Conservation (phyloP, 495 filamentous ascomycete genomes). For the Aspergillus bridgeri region DNA sequence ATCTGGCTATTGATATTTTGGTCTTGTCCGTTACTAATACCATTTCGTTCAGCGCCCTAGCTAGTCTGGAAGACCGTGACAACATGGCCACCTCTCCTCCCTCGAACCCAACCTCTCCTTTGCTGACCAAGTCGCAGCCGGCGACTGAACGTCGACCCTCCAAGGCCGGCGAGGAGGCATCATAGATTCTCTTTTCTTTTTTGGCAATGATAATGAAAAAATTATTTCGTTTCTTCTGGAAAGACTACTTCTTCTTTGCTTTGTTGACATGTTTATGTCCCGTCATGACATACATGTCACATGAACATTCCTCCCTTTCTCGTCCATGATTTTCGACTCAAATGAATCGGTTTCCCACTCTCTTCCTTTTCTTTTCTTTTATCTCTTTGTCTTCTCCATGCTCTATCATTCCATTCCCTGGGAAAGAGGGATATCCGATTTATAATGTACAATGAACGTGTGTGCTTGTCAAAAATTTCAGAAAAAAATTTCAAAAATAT, state of each 20-base stretch:
- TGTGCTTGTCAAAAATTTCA: constrained; percentile 11
- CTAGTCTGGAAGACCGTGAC: constrained; percentile 52
- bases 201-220: constrained; percentile 46
- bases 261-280: constrained; percentile 21
- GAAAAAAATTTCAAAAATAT: constrained; percentile 11
- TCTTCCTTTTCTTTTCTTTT: background rate
- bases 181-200: constrained; percentile 29
- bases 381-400: background rate
- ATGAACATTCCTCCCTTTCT: constrained; percentile 24
- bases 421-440: constrained; percentile 18
- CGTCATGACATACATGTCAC: constrained; percentile 23
- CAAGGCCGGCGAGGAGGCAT: constrained; percentile 44
- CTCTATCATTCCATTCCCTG: constrained; percentile 8
- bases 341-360: constrained; percentile 19
- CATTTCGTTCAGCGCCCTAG: constrained; percentile 49
- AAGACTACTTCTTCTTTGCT: constrained; percentile 32
- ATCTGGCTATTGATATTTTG: background rate
- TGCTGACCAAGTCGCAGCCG: constrained; percentile 51
- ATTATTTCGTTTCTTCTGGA: constrained; percentile 38
- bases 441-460: constrained; percentile 25
- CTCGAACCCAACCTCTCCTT: constrained; percentile 56
- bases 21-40: constrained; percentile 20
- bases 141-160: constrained; percentile 45
- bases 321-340: constrained; percentile 26
- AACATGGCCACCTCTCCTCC: constrained; percentile 58